Evolutionary conservation across 2,329 filamentous ascomycete genomes (phyloP).

Genomic region (Paraconiothyrium sp.): DNA sequence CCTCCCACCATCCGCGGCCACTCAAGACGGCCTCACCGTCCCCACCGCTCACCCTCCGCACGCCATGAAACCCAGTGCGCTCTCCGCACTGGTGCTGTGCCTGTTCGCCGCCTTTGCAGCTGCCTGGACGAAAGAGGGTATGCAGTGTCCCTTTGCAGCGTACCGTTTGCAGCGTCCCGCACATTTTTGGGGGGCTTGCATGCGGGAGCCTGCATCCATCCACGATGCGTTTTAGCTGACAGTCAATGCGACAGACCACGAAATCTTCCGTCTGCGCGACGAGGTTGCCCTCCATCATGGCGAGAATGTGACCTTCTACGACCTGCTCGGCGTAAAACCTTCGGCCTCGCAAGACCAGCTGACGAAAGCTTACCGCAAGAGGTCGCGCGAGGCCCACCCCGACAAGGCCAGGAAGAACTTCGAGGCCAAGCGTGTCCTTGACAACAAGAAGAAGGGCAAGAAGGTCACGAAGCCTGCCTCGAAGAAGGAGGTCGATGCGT

Average conservation of each 20-base stretch:
- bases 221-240: slow-evolving; percentile 30
- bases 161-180: slow-evolving; percentile 15
- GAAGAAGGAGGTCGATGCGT: slow-evolving; percentile 77
- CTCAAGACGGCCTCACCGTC: slow-evolving; percentile 25
- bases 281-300: slow-evolving; percentile 83
- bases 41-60: slow-evolving; percentile 17
- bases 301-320: slow-evolving; percentile 85
- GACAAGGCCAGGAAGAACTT: slow-evolving; percentile 94
- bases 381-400: slow-evolving; percentile 83
- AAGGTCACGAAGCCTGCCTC: slow-evolving; percentile 75
- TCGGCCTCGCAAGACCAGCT: slow-evolving; percentile 85
- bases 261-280: slow-evolving; percentile 95
- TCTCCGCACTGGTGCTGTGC: slow-evolving; percentile 74
- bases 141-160: slow-evolving; percentile 35
- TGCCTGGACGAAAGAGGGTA: slow-evolving; percentile 89
- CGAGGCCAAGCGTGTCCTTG: slow-evolving; percentile 69
- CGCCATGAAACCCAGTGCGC: slow-evolving; percentile 74
- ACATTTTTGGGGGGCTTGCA: background rate
- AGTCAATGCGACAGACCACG: slow-evolving; percentile 73
- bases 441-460: slow-evolving; percentile 63
- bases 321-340: slow-evolving; percentile 81
- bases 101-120: slow-evolving; percentile 74
- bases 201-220: slow-evolving; percentile 21
- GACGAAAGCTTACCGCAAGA: slow-evolving; percentile 92
- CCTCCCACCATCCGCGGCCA: slow-evolving; percentile 35